phyloP scores from a whole-genome alignment of 257 asterid species.

The Lavandula angustifolia region DNA sequence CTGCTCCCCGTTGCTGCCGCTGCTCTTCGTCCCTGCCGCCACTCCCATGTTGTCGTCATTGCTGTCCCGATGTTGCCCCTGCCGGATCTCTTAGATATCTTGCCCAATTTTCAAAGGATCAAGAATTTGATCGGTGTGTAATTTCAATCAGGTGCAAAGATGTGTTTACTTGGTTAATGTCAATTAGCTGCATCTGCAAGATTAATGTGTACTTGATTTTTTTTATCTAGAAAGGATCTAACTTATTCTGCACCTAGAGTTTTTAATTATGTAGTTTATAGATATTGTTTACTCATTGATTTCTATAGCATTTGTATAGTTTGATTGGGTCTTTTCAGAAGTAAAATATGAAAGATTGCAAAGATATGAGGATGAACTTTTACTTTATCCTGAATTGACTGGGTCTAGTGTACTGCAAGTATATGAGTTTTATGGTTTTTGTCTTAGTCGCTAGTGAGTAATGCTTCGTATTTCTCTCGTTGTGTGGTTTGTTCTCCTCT shows the following conservation, averaged over 20 bases:
- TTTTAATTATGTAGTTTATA: background rate
- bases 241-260: too few species aligned
- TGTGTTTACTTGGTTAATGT: constrained; percentile 2
- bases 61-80: too few species aligned
- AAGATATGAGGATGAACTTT: background rate
- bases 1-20: too few species aligned
- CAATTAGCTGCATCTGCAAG: constrained; percentile 9
- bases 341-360: too few species aligned
- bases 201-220: background rate
- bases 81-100: too few species aligned
- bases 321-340: background rate
- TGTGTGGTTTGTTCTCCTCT: too few species aligned
- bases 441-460: background rate
- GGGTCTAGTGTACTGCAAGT: background rate
- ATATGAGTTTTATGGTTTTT: constrained; percentile 4
- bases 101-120: too few species aligned
- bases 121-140: constrained; percentile 27
- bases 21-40: too few species aligned
- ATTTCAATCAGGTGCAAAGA: constrained; percentile 8
- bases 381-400: constrained; percentile 22
- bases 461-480: too few species aligned
- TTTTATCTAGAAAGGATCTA: too few species aligned
- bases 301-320: background rate
- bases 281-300: constrained; percentile 2
- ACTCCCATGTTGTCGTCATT: too few species aligned